Evolutionary conservation across 345 rosid species (phyloP).

Genomic region (Carallia brachiata): DNA sequence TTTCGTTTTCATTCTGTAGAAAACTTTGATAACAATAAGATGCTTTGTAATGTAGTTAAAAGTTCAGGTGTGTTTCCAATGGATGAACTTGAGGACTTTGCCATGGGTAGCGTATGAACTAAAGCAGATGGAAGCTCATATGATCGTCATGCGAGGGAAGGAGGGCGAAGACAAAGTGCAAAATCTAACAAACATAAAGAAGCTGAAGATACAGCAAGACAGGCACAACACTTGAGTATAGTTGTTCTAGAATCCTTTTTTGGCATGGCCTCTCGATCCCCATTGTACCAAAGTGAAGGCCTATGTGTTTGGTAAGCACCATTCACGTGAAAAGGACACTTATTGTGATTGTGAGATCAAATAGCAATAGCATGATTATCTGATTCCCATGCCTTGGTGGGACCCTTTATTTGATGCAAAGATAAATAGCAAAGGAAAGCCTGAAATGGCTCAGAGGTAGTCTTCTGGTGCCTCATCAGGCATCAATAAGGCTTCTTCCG

Average conservation of each 20-base stretch:
- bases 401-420: constrained; percentile 41
- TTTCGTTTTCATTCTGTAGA: constrained; percentile 1
- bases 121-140: constrained; percentile 31
- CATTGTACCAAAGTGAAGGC: constrained; percentile 71
- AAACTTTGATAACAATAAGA: constrained; percentile 18
- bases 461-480: constrained; percentile 43
- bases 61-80: constrained; percentile 47
- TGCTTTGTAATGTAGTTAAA: constrained; percentile 43
- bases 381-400: constrained; percentile 22
- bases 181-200: constrained; percentile 51
- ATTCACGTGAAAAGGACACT: constrained; percentile 9
- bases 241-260: constrained; percentile 71
- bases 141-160: constrained; percentile 12
- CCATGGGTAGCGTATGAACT: constrained; percentile 46
- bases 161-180: constrained; percentile 14
- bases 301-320: constrained; percentile 47
- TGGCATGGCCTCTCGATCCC: constrained; percentile 48
- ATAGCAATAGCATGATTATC: constrained; percentile 11
- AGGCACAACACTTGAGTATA: constrained; percentile 36
- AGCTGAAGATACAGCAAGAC: constrained; percentile 47
- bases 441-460: constrained; percentile 34
- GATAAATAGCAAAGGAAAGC: constrained; percentile 35
- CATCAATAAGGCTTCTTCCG: constrained; percentile 60
- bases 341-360: neutral
- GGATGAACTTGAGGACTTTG: constrained; percentile 79